Evolutionary conservation across 2,329 filamentous ascomycete genomes (phyloP).

Genomic region (Trichoderma citrinoviride): DNA sequence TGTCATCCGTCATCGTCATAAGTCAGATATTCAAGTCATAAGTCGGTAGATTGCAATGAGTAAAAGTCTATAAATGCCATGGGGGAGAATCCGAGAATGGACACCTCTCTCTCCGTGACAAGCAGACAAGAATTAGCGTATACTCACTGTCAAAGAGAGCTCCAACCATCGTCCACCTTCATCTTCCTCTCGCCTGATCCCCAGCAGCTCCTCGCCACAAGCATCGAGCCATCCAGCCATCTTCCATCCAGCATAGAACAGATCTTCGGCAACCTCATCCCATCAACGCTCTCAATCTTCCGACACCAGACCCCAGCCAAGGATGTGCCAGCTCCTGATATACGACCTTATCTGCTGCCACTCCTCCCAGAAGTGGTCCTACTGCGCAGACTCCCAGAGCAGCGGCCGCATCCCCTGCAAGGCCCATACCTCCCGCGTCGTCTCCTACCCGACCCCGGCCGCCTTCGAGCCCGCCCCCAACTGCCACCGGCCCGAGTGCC

Average conservation of each 20-base stretch:
- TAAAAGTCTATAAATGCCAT: constrained; percentile 2
- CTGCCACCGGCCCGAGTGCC: constrained; percentile 42
- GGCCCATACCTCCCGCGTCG: constrained; percentile 42
- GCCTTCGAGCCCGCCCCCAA: constrained; percentile 40
- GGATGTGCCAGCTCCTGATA: constrained; percentile 48
- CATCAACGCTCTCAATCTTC: not conserved
- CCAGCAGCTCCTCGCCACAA: no score
- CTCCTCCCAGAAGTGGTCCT: constrained; percentile 44
- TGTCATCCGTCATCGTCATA: no score
- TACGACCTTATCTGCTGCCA: constrained; percentile 54
- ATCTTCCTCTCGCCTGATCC: no score
- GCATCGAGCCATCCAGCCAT: no score
- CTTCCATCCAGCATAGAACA: not conserved
- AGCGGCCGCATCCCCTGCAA: constrained; percentile 42
- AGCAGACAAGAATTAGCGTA: not conserved
- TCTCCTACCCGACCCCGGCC: constrained; percentile 49
- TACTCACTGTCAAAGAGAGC: no score
- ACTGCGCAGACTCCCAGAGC: constrained; percentile 44
- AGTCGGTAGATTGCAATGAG: not conserved
- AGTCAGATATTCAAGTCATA: no score
- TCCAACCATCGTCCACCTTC: no score
- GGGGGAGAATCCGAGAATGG: not conserved
- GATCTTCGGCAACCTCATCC: not conserved
- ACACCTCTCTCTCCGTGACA: not conserved
- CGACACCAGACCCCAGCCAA: no score